These are phyloP conservation scores for Crassisporium funariophilum DNA, from an alignment of 768 basidiomycete genomes.

Conservation along the genomic window DNA sequence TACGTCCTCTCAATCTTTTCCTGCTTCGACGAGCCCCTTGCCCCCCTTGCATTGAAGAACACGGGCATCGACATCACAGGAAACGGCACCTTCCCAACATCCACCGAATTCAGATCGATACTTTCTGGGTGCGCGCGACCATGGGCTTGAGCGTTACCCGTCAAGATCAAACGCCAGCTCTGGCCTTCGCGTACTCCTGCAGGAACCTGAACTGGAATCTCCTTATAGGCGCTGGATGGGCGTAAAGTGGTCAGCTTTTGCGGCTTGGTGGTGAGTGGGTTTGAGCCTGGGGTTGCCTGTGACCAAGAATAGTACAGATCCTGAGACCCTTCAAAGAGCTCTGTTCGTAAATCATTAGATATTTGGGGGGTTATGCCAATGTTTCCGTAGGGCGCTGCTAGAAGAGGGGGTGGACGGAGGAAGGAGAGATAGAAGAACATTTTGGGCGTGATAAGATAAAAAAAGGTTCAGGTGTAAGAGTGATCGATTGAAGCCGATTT, in stretches of 20 bases:
- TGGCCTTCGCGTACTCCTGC: conserved; percentile 51
- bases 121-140: conserved; percentile 22
- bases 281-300: conserved; percentile 13
- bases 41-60: conserved; percentile 31
- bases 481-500: no score
- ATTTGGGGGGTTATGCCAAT: conserved; percentile 81
- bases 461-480: no score
- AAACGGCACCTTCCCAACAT: conserved; percentile 50
- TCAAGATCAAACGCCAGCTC: conserved; percentile 67
- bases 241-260: conserved; percentile 78
- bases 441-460: no score
- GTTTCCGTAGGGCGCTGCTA: conserved; percentile 41
- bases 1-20: conserved; percentile 67
- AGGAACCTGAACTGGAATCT: conserved; percentile 69
- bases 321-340: conserved; percentile 52
- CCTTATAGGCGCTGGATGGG: conserved; percentile 69
- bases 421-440: conserved; percentile 94
- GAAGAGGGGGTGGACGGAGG: conserved; percentile 78
- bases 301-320: conserved; percentile 78
- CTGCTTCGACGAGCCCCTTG: conserved; percentile 52
- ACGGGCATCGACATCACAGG: conserved; percentile 75
- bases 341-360: conserved; percentile 88
- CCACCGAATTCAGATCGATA: conserved; percentile 45
- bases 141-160: conserved; percentile 27
- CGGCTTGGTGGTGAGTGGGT: conserved; percentile 38